These are phyloP conservation scores for Aureoboletus auriporus DNA, from an alignment of 768 basidiomycete genomes.

Conservation along the genomic window DNA sequence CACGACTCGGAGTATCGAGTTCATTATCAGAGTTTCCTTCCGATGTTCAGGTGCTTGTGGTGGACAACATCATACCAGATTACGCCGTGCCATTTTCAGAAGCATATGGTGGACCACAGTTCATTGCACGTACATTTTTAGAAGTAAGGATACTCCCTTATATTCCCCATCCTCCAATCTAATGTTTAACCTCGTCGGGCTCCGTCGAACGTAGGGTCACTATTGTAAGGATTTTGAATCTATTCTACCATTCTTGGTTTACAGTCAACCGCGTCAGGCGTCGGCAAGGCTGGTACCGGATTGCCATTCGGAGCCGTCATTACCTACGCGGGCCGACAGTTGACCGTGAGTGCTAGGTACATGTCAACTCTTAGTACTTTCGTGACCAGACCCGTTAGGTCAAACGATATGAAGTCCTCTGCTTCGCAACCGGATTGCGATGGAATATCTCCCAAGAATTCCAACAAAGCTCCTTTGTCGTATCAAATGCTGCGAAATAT, in stretches of 20 bases:
- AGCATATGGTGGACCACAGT: constrained; percentile 23
- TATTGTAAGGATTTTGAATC: constrained; percentile 18
- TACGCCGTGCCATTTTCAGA: constrained; percentile 27
- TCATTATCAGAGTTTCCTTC: neutral
- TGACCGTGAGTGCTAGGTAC: constrained; percentile 16
- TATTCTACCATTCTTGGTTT: neutral
- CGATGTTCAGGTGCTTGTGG: constrained; percentile 18
- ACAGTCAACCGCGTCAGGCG: constrained; percentile 9
- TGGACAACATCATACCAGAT: constrained; percentile 26
- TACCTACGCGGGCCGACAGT: constrained; percentile 15
- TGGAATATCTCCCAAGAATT: constrained; percentile 15
- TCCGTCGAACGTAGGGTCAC: constrained; percentile 15
- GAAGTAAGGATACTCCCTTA: constrained; percentile 12
- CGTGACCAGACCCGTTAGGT: constrained; percentile 11
- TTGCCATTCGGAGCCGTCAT: constrained; percentile 25
- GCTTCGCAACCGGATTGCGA: constrained; percentile 24
- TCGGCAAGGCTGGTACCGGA: constrained; percentile 25
- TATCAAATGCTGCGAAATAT: constrained; percentile 5
- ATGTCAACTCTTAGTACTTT: neutral
- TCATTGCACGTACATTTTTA: constrained; percentile 24
- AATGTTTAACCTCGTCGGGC: neutral
- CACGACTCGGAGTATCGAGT: too few species aligned
- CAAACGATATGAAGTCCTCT: constrained; percentile 27
- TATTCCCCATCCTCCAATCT: neutral
- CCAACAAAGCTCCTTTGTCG: constrained; percentile 19